Evolutionary conservation across 352 stramenopile genomes (phyloP).

Genomic region (Paralagenidium karlingii): DNA sequence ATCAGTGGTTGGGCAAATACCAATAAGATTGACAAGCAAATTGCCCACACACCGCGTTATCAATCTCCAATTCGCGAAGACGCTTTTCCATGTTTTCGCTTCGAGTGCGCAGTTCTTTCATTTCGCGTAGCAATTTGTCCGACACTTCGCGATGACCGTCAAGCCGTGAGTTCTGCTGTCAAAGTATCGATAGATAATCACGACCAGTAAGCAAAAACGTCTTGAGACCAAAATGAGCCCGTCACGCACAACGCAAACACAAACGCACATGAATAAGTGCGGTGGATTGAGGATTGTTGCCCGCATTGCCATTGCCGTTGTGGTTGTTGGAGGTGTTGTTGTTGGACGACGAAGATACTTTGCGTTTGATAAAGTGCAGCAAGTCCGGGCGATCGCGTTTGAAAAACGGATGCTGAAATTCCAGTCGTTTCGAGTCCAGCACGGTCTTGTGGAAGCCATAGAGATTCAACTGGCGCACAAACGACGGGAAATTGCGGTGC

Average conservation of each 20-base stretch:
- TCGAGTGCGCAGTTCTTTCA: conserved; percentile 71
- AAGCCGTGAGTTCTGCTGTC: conserved; percentile 38
- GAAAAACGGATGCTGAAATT: conserved; percentile 91
- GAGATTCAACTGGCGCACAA: conserved; percentile 90
- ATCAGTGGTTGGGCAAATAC: background rate
- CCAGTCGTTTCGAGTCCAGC: conserved; percentile 84
- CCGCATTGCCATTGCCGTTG: background rate
- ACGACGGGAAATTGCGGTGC: conserved; percentile 90
- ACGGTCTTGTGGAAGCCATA: conserved; percentile 91
- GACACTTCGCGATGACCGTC: conserved; percentile 68
- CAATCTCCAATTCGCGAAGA: conserved; percentile 69
- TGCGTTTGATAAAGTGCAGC: conserved; percentile 82
- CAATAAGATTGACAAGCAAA: background rate
- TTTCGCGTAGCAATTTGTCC: conserved; percentile 66
- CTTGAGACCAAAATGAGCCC: background rate
- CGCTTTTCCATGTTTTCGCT: conserved; percentile 84
- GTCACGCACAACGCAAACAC: background rate
- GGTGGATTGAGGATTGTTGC: background rate
- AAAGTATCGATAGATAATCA: too few species aligned
- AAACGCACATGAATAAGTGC: background rate
- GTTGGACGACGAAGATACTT: conserved; percentile 15
- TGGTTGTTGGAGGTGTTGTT: too few species aligned
- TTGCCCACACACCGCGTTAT: conserved; percentile 50
- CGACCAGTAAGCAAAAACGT: background rate
- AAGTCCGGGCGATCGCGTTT: conserved; percentile 76